Evolutionary conservation across 148 eudicot genomes (phyloP).

Genomic region (Rhododendron henanense): DNA sequence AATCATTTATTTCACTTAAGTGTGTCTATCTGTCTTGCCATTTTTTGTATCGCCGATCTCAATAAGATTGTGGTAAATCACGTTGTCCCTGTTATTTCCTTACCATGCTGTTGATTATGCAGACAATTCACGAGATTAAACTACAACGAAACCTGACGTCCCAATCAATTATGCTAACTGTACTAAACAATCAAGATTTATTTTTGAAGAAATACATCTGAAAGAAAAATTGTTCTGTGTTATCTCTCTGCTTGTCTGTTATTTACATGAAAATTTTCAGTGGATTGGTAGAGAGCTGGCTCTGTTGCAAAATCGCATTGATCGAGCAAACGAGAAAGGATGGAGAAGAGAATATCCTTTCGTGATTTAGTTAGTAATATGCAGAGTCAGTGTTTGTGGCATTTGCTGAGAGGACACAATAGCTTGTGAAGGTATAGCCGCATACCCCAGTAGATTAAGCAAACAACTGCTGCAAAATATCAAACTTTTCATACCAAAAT

Average conservation of each 20-base stretch:
- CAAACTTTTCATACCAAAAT: neutral
- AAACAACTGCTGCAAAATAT: neutral
- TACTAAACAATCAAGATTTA: neutral
- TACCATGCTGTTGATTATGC: neutral
- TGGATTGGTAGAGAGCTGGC: slow-evolving; percentile 48
- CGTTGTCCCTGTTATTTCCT: neutral
- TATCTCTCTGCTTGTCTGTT: neutral
- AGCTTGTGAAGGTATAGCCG: neutral
- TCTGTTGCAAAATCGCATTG: slow-evolving; percentile 49
- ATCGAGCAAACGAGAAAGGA: slow-evolving; percentile 74
- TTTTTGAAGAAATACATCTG: neutral
- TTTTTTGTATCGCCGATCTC: neutral
- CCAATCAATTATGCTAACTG: neutral
- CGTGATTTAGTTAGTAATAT: neutral
- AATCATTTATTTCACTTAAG: neutral
- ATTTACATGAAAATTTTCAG: slow-evolving; percentile 25
- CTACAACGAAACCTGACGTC: neutral
- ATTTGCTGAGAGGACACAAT: neutral
- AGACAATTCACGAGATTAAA: neutral
- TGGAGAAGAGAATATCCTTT: slow-evolving; percentile 65
- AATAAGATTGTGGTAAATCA: neutral
- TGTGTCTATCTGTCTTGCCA: neutral
- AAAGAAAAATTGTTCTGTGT: neutral
- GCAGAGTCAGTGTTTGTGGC: neutral
- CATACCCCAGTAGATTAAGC: neutral